Conservation (phyloP, 2,329 filamentous ascomycete species). For the Fusarium robinianum region DNA sequence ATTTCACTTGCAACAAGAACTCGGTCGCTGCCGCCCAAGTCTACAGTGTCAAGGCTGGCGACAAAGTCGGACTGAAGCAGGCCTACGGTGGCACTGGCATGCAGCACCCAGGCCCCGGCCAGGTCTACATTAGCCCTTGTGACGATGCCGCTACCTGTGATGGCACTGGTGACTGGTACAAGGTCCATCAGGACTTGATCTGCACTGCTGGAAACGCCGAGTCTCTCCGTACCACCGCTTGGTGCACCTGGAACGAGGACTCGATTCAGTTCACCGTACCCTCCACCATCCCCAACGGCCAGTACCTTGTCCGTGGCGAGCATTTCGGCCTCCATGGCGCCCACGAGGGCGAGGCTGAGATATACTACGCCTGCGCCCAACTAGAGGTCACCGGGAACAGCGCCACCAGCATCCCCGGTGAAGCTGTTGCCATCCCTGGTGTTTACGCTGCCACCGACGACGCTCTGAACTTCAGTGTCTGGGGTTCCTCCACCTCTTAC, state of each 20-base stretch:
- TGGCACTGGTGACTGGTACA: conserved; percentile 6
- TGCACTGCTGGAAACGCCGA: conserved; percentile 6
- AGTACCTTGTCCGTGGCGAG: conserved; percentile 27
- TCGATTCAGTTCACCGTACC: conserved; percentile 4
- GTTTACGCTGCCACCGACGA: conserved; percentile 2
- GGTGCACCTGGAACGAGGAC: conserved; percentile 3
- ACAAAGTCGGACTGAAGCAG: conserved; percentile 6
- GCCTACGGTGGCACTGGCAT: conserved; percentile 5
- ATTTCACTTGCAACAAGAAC: conserved; percentile 5
- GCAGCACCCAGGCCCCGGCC: conserved; percentile 1
- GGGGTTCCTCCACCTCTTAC: conserved; percentile 6
- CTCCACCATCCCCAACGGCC: conserved; percentile 9
- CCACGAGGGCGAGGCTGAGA: conserved; percentile 24
- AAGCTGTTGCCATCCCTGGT: conserved; percentile 1
- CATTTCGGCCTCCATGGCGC: conserved; percentile 29
- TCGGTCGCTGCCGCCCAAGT: not conserved
- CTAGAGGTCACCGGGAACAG: conserved; percentile 24
- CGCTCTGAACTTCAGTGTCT: conserved; percentile 7
- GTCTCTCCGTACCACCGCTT: conserved; percentile 3
- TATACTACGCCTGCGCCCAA: conserved; percentile 29
- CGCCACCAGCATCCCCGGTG: conserved; percentile 1
- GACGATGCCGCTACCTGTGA: conserved; percentile 1
- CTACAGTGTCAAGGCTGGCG: conserved; percentile 1
- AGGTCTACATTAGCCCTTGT: conserved; percentile 3
- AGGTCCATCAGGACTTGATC: conserved; percentile 4